Conservation (phyloP, 106 monocot genomes). For the Allium cepa region DNA sequence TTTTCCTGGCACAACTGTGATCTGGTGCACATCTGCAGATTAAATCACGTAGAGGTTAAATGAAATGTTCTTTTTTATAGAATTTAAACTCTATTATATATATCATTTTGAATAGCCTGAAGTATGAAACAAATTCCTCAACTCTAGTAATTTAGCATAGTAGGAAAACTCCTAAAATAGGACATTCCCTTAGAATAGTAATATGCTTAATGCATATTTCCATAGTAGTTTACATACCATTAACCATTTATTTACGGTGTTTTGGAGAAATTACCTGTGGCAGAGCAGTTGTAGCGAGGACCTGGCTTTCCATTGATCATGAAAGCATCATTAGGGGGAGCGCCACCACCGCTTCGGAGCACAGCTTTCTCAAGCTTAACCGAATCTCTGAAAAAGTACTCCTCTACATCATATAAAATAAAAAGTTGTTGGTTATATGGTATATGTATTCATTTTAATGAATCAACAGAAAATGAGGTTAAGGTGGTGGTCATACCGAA, state of each 20-base stretch:
- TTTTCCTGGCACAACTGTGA: conserved; percentile 18
- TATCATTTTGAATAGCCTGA: no score
- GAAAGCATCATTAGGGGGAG: conserved; percentile 1
- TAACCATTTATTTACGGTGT: neutral
- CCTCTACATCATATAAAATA: neutral
- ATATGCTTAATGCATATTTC: neutral
- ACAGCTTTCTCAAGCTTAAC: conserved; percentile 1
- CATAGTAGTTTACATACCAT: neutral
- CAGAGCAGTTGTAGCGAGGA: conserved; percentile 11
- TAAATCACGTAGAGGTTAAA: no score
- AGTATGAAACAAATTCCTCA: no score
- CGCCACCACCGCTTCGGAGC: neutral
- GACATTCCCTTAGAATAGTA: no score
- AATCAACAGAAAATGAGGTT: no score
- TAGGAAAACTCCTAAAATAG: no score
- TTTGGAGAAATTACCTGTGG: neutral
- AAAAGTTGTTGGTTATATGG: neutral
- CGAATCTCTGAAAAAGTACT: conserved; percentile 9
- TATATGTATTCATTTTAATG: neutral
- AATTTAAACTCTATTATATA: no score
- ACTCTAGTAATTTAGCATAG: no score
- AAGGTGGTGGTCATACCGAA: neutral
- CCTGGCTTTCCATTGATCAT: conserved; percentile 8
- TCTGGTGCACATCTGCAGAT: conserved; percentile 4
- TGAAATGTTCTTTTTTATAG: no score